Conservation (phyloP, 805 yeast species). For the Saccharomycopsis schoenii region DNA sequence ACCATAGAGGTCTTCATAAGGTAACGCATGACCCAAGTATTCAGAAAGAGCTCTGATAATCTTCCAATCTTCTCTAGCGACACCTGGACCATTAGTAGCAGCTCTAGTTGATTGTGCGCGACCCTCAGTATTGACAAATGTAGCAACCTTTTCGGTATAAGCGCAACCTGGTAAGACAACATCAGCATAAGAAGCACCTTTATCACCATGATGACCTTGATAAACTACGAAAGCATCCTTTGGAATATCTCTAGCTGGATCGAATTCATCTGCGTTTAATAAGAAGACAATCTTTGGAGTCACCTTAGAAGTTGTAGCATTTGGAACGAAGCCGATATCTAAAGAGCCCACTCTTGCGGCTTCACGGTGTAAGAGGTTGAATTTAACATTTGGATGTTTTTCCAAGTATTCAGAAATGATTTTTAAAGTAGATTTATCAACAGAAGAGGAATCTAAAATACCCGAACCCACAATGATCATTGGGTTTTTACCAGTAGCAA, state of each 20-base stretch:
- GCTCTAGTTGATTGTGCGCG: constrained; percentile 80
- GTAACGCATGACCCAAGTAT: constrained; percentile 58
- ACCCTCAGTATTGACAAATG: constrained; percentile 85
- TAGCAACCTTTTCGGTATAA: constrained; percentile 77
- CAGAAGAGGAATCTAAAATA: constrained; percentile 57
- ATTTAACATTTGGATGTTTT: constrained; percentile 48
- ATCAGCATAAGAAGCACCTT: constrained; percentile 82
- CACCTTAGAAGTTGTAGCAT: constrained; percentile 32
- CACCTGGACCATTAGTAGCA: constrained; percentile 80
- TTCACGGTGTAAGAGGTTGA: constrained; percentile 70
- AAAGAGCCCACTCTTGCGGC: constrained; percentile 84
- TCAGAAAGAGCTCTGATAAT: constrained; percentile 76
- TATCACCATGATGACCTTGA: constrained; percentile 89
- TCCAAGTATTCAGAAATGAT: constrained; percentile 51
- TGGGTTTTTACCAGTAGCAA: constrained; percentile 60
- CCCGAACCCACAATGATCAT: constrained; percentile 76
- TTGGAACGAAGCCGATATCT: constrained; percentile 62
- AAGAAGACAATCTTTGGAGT: constrained; percentile 69
- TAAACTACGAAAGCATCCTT: constrained; percentile 79
- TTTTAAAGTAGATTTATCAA: constrained; percentile 44
- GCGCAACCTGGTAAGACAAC: constrained; percentile 83
- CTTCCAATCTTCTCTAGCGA: constrained; percentile 89
- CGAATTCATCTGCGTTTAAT: constrained; percentile 76
- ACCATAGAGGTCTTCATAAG: constrained; percentile 64
- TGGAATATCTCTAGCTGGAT: constrained; percentile 54